Evolutionary conservation across 768 basidiomycete species (phyloP), one percentile per base, ranked within the genome.

Genomic region (Suillus fuscotomentosus): DNA sequence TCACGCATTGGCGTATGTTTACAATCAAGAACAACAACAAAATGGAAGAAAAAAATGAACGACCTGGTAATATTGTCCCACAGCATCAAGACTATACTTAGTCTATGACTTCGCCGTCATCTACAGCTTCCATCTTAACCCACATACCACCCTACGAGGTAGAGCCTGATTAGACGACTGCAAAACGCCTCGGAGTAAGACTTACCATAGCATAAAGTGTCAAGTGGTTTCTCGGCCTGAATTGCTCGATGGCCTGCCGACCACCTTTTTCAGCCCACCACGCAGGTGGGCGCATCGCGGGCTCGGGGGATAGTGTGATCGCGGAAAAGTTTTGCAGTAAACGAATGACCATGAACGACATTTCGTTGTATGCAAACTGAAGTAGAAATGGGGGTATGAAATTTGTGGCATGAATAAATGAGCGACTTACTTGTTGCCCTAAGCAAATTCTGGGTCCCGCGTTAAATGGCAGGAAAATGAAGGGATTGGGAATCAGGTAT

Each of bases 61-160:
- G n/a, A 20, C 27, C 3, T 34, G 4, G 50, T 15, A 51, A 3
- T 53, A 51, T 53, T 34, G 27, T 53, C 27, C 27, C 8, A 17
- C 8, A 54, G 34, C 20, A 34, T 1, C 31, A 36, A 54, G 5
- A 11, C 14, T 20, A 36, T 54, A 13, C 1, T 20, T 6, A 42
- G 41, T 39, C 39, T 13, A 42, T 24, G 24, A 31, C 27, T 17
- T 60, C 53, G 22, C 39, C 48, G 60, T 48, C 54, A 50, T 77
- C 74, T 1, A 66, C 71, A 51, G 75, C 70, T 22, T 69, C 71
- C 82, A 82, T 80, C 62, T 71, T 79, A 38, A 82, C 75, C 82
- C 83, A 83, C 24, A 84, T 65, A 13, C 83, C 83, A 1, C 81
- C 81, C 81, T 82, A 47, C 2, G n/a, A 56, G 24, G 15, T 10